Evolutionary conservation across 2,329 filamentous ascomycete species (phyloP), one percentile per base, ranked within the genome.

Genomic region (Microcyclosporella mali): DNA sequence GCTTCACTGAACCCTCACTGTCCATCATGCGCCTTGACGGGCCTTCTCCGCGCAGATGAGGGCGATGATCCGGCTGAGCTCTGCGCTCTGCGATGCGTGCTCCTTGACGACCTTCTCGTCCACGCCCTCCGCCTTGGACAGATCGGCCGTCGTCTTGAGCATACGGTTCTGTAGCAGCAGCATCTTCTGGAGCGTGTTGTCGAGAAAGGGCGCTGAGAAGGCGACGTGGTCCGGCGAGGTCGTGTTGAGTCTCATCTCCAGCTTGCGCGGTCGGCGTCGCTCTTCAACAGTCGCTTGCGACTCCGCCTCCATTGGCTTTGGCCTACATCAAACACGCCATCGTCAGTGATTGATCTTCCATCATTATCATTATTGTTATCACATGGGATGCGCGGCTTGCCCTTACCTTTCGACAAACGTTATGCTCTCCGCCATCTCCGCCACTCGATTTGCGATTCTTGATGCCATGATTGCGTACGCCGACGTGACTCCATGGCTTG

Each of bases 31-130:
- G 11, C 70, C 68, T 51, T 74, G 71, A 49, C 71, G 64, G 4
- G 71, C 71, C 60, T 74, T 74, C 65, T 74, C 71, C 2, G 71
- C 67, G 52, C 71, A 74, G 41, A 74, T 74, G 50, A 74, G 52
- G 1, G 71, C 71, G 46, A 74, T 73, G 42, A 74, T 72, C 40
- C 69, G 55, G 38, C 64, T 68, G 46, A 74, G 49, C 58, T 74
- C 71, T 1, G 71, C 70, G 21, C 64, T 68, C 59, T 74, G 71
- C 11, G 66, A 63, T 39, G 72, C 72, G 40, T 73, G 69, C 57
- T 74, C 71, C 52, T 70, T 69, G 55, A 73, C 67, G 15, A 69
- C 61, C 46, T 64, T 64, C 47, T 73, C 71, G 14, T 68, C 64
- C 1, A 71, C 68, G 33, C 66, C 66, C 18, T 68, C 69, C 33